Evolutionary conservation across 768 basidiomycete genomes (phyloP), one percentile per base, ranked within the genome.

Genomic region (Tylopilus felleus): DNA sequence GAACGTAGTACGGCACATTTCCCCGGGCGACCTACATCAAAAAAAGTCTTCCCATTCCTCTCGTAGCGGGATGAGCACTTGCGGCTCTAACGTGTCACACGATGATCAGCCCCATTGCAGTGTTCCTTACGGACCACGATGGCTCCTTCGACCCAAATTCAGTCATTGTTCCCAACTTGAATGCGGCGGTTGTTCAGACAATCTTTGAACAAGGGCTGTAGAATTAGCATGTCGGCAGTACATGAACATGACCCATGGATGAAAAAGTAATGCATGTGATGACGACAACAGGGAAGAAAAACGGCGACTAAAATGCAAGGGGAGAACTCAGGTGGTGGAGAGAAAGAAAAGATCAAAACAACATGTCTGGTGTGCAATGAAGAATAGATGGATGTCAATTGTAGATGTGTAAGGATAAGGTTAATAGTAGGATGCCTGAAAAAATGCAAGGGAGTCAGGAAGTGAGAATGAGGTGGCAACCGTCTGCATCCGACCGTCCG

Each of bases 381-480:
- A 52, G 10, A 41, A 31, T 29, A 39, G 40, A 48, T 49, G 28
- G 12, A 29, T 41, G 55, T 1, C 25, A 33, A 45, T n/a, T 44
- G 50, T 39, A 8, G 27, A 49, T 57, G 50, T 57, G 50, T 21
- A 57, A 49, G 21, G 42, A 58, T 62, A 60, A 60, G 4, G 43
- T 60, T 60, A 61, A 33, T 48, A 41, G 33, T 60, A 58, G 47
- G 60, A 62, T 60, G 60, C 60, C 50, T 39, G 13, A 22, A 31
- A 19, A 49, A 47, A 57, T 57, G 59, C 46, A 40, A 47, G 25
- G 6, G 23, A 43, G 31, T 6, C 13, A 39, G 47, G 10, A 28
- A 21, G n/a, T 36, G 13, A 33, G 35, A 36, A 36, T 8, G 17
- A 36, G 35, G 35, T 38, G 19, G 38, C 38, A 38, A 38, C 21